A percentile compares a stretch with the other conserved stretches of the same genome.
phyloP scores from a whole-genome alignment of 257 asterid species.

The Echium plantagineum region DNA sequence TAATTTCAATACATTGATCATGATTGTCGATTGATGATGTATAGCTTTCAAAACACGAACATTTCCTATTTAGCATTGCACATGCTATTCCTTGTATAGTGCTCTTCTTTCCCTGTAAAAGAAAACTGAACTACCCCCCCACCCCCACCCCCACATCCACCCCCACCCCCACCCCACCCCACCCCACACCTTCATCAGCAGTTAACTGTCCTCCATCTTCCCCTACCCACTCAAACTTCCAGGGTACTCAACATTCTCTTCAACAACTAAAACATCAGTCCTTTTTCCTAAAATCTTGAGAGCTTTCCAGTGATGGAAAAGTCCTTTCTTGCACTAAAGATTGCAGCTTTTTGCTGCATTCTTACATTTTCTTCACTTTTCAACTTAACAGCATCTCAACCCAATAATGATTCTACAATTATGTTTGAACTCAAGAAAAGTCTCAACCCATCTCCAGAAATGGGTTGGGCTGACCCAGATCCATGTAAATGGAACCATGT shows the following conservation, averaged over 20 bases:
- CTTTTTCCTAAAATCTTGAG: background rate
- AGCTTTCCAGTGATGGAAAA: constrained; percentile 28
- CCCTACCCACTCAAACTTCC: constrained; percentile 7
- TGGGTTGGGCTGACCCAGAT: constrained; percentile 76
- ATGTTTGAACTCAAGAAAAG: constrained; percentile 66
- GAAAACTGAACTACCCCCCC: constrained; percentile 8
- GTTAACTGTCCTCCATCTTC: background rate
- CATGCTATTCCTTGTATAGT: background rate
- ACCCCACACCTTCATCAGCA: background rate
- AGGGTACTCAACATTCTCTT: background rate
- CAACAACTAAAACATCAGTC: background rate
- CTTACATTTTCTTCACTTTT: constrained; percentile 30
- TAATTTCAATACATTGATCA: too few species aligned
- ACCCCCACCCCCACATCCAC: background rate
- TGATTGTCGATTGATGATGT: too few species aligned
- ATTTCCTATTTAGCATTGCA: too few species aligned
- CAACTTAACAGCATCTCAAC: constrained; percentile 24
- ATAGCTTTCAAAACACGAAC: too few species aligned
- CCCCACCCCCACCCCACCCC: too few species aligned
- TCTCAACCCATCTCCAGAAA: constrained; percentile 38
- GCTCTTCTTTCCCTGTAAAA: constrained; percentile 25
- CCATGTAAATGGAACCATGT: constrained; percentile 70
- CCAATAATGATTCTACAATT: constrained; percentile 38
- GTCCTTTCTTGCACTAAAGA: constrained; percentile 26
- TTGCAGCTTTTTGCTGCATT: constrained; percentile 26